These are phyloP conservation scores for Leccinum sublutescens DNA, from an alignment of 768 basidiomycete species.

Conservation along the genomic window DNA sequence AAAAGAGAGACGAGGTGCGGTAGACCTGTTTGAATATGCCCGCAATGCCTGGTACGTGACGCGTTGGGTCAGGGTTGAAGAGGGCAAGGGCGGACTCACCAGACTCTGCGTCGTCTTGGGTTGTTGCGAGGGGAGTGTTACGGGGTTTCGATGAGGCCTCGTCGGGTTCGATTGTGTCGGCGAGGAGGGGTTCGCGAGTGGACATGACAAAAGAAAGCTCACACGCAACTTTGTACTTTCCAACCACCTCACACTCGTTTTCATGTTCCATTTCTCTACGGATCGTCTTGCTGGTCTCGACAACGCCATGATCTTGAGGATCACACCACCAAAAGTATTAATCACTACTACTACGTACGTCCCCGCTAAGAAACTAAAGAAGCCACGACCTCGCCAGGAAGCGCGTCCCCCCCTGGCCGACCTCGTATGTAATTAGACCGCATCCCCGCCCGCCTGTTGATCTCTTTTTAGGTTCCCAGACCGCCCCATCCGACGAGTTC, in stretches of 20 bases:
- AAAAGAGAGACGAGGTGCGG: not conserved
- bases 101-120: slow-evolving; percentile 17
- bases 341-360: slow-evolving; percentile 24
- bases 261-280: slow-evolving; percentile 37
- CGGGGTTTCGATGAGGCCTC: slow-evolving; percentile 43
- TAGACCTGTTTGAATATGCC: slow-evolving; percentile 76
- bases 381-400: slow-evolving; percentile 16
- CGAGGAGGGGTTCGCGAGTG: slow-evolving; percentile 59
- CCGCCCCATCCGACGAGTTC: slow-evolving; percentile 14
- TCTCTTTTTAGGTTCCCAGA: slow-evolving; percentile 13
- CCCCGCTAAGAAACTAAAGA: slow-evolving; percentile 26
- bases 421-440: slow-evolving; percentile 26
- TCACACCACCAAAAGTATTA: slow-evolving; percentile 29
- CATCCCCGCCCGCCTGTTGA: slow-evolving; percentile 13
- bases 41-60: slow-evolving; percentile 51
- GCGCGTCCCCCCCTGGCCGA: slow-evolving; percentile 33
- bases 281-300: slow-evolving; percentile 46
- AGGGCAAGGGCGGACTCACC: not conserved
- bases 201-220: slow-evolving; percentile 41
- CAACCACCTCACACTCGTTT: slow-evolving; percentile 5
- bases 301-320: slow-evolving; percentile 36
- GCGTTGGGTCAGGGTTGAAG: slow-evolving; percentile 2
- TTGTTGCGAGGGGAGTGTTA: slow-evolving; percentile 48
- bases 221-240: slow-evolving; percentile 1
- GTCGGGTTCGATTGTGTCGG: slow-evolving; percentile 83